These are phyloP conservation scores for Kwoniella newhampshirensis DNA, from an alignment of 768 basidiomycete species.

Conservation along the genomic window DNA sequence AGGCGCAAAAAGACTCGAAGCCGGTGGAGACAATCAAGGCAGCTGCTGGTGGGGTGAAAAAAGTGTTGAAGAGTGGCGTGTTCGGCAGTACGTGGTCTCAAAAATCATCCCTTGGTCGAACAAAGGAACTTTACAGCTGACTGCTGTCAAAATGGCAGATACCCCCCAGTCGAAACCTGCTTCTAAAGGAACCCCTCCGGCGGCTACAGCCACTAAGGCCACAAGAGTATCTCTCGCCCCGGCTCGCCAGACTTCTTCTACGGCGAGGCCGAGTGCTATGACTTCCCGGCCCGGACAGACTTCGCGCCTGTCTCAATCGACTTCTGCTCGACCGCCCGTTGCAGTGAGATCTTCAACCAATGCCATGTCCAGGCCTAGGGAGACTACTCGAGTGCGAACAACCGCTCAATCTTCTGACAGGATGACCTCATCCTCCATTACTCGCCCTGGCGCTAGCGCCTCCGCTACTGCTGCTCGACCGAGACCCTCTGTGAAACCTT, in stretches of 20 bases:
- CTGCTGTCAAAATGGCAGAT: neutral
- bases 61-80: conserved; percentile 39
- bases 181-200: neutral
- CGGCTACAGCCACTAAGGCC: neutral
- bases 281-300: neutral
- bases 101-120: neutral
- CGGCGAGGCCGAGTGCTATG: neutral
- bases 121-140: conserved; percentile 1
- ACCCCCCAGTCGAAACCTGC: neutral
- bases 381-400: conserved; percentile 1
- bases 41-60: conserved; percentile 33
- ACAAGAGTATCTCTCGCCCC: conserved; percentile 14
- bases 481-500: conserved; percentile 9
- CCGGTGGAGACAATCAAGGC: conserved; percentile 8
- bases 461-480: conserved; percentile 6
- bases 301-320: neutral
- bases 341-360: neutral
- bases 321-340: conserved; percentile 2
- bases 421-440: conserved; percentile 8
- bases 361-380: neutral
- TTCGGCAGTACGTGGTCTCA: conserved; percentile 32
- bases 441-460: conserved; percentile 1
- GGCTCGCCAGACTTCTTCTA: neutral
- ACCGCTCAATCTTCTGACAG: conserved; percentile 10
- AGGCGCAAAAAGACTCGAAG: conserved; percentile 6